Base-by-base conservation (phyloP, 352 stramenopile species). In the Phytophthora palmivora region DNA sequence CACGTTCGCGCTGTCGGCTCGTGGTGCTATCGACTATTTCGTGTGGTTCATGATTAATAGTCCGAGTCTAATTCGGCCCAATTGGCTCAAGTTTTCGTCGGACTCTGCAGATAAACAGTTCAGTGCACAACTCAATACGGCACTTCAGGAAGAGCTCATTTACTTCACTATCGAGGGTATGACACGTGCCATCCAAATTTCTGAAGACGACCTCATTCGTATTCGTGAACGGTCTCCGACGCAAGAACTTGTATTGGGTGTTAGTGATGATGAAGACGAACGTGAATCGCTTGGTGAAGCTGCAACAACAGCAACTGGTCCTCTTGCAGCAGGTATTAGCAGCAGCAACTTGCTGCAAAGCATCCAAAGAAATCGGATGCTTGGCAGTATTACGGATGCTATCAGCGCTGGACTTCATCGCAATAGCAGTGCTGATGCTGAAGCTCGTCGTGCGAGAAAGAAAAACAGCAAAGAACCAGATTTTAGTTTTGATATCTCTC, bases 151-250 rank as follows among this genome's bases (percentile, higher is more conserved):
- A 18, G 89, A 97, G 46, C 77, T 97, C 21, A 91, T 97, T 42
- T 93, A 93, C 50, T 96, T 94, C 56, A 96, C 89, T n/a, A 94
- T 94, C 33, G 81, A 92, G 26, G 87, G 89, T 9, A 96, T 97
- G 84, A 91, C 80, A 19, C 74, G 78, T 10, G 82, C 89, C 5
- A 73, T 96, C 28, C 74, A 92, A 21, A 63, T 84, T 16, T 78
- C 83, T 3, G 86, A 93, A 37, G 82, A 89, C 11, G 84, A 91
- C 19, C 63, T 90, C 1, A 39, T 86, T 26, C 66, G 64, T 5
- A 52, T 71, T 32, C 73, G 74, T 1, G 67, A 84, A 28, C 75
- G 62, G 10, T 90, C 81, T 24, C 75, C 77, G 5, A 87, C 76
- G 2, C 79, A 81, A 14, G 72, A 83, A 34, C 45, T 80, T 0